Evolutionary conservation across 129 eudicot genomes (phyloP).

Genomic region (Rutidosis leptorrhynchoides): DNA sequence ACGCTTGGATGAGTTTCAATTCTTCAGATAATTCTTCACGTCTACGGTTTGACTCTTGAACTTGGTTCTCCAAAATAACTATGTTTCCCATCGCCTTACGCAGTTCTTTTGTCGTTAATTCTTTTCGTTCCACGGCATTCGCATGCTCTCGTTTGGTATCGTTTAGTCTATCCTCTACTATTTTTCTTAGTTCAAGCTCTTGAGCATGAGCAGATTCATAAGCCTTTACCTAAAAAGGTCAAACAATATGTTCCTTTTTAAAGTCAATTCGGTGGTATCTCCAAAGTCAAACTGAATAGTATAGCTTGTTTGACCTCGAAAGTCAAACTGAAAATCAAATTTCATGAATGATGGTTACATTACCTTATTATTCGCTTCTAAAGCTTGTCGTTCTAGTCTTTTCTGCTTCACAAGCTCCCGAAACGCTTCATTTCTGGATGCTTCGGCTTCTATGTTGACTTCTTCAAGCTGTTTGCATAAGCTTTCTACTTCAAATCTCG

Average conservation of each 20-base stretch:
- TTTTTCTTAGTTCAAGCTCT: conserved; percentile 49
- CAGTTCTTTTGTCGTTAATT: conserved; percentile 40
- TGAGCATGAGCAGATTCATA: conserved; percentile 48
- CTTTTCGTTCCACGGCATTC: conserved; percentile 49
- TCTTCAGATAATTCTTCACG: conserved; percentile 65
- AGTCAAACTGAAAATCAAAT: conserved; percentile 8
- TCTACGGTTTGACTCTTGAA: conserved; percentile 61
- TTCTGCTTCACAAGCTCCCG: conserved; percentile 46
- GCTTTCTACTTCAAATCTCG: conserved; percentile 42
- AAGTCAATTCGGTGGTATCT: neutral
- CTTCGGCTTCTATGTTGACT: conserved; percentile 41
- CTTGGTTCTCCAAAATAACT: conserved; percentile 56
- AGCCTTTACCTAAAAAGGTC: conserved; percentile 48
- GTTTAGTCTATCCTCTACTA: conserved; percentile 51
- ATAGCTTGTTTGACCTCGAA: conserved; percentile 10
- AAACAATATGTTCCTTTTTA: conserved; percentile 3
- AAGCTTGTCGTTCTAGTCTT: conserved; percentile 52
- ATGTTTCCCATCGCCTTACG: conserved; percentile 57
- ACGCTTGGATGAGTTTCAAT: conserved; percentile 50
- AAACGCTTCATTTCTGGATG: conserved; percentile 50
- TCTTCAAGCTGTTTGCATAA: conserved; percentile 47
- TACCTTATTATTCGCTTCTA: conserved; percentile 50
- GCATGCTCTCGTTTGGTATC: conserved; percentile 43
- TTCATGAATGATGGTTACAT: neutral
- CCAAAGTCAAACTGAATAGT: conserved; percentile 1